A percentile compares a stretch with the other conserved stretches of the same genome.
Conservation (phyloP, 1,284 basidiomycete species). For the Meripilus lineatus region DNA sequence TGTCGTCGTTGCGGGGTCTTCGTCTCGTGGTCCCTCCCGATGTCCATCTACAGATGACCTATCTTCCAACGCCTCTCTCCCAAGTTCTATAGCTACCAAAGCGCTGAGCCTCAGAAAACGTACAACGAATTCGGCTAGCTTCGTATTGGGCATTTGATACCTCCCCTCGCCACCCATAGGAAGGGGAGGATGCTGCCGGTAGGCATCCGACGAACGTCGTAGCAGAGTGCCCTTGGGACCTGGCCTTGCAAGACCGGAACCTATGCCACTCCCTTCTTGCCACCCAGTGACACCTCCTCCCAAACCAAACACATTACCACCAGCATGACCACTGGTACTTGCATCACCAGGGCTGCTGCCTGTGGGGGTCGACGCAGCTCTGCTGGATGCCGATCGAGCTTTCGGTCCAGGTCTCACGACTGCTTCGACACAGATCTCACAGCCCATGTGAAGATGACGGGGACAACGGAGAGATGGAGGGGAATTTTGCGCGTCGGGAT, state of each 20-base stretch:
- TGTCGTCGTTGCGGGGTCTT: constrained; percentile 13
- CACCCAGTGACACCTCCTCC: constrained; percentile 61
- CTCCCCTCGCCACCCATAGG: not conserved
- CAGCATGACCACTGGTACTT: constrained; percentile 7
- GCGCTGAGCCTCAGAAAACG: constrained; percentile 72
- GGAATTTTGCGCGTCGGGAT: constrained; percentile 57
- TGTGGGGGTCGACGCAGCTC: constrained; percentile 16
- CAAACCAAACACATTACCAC: constrained; percentile 16
- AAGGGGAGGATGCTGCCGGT: not conserved
- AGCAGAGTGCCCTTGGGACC: constrained; percentile 50
- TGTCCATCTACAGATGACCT: constrained; percentile 28
- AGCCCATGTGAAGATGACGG: constrained; percentile 64
- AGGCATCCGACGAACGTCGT: constrained; percentile 34
- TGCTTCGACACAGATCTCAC: constrained; percentile 67
- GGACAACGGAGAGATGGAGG: constrained; percentile 63
- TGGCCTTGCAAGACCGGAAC: constrained; percentile 56
- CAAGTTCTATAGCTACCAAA: constrained; percentile 67
- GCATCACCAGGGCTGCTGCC: constrained; percentile 22
- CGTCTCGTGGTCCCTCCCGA: constrained; percentile 30
- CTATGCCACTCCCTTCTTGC: constrained; percentile 66
- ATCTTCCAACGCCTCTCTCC: constrained; percentile 46
- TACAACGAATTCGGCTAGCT: constrained; percentile 62
- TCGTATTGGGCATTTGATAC: constrained; percentile 48
- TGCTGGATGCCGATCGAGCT: constrained; percentile 16
- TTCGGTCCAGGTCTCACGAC: constrained; percentile 25